A percentile compares a stretch with the other conserved stretches of the same genome.
Conservation (phyloP, 2,329 filamentous ascomycete species). For the Cladosporium sp. region DNA sequence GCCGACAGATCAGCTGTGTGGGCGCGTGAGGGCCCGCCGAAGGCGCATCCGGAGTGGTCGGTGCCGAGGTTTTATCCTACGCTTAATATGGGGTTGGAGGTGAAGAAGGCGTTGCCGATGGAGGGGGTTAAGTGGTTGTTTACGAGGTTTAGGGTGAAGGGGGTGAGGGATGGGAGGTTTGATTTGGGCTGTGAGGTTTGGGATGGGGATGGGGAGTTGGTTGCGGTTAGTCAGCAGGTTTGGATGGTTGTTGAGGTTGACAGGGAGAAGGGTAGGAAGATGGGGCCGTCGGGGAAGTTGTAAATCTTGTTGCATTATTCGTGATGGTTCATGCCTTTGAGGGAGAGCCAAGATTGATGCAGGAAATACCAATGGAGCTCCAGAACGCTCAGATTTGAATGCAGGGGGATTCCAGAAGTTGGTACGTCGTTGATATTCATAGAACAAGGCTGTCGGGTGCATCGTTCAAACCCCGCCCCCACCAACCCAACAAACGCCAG, state of each 20-base stretch:
- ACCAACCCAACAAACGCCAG: not conserved
- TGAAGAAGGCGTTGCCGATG: constrained; percentile 17
- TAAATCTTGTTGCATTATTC: no score
- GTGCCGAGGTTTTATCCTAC: constrained; percentile 18
- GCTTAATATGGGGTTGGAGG: constrained; percentile 18
- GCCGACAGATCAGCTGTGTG: not conserved
- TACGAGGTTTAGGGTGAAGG: constrained; percentile 17
- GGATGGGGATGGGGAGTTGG: constrained; percentile 16
- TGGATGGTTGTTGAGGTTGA: constrained; percentile 18
- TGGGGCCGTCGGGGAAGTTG: constrained; percentile 4
- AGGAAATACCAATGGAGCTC: no score
- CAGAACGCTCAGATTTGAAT: no score
- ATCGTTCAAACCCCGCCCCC: not conserved
- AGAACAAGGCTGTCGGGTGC: no score
- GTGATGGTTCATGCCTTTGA: no score
- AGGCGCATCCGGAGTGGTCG: constrained; percentile 16
- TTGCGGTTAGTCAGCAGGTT: constrained; percentile 16
- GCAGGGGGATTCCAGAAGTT: no score
- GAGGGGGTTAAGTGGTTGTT: constrained; percentile 21
- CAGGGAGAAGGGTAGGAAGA: not conserved
- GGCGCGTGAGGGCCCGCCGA: constrained; percentile 2
- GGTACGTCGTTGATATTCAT: no score
- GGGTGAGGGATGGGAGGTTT: constrained; percentile 18
- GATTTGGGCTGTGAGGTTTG: constrained; percentile 21
- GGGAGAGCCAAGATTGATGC: no score